Evolutionary conservation across 202 grass and related monocot genomes (phyloP), one percentile per base, ranked within the genome.

Genomic region (Elaeis oleifera): DNA sequence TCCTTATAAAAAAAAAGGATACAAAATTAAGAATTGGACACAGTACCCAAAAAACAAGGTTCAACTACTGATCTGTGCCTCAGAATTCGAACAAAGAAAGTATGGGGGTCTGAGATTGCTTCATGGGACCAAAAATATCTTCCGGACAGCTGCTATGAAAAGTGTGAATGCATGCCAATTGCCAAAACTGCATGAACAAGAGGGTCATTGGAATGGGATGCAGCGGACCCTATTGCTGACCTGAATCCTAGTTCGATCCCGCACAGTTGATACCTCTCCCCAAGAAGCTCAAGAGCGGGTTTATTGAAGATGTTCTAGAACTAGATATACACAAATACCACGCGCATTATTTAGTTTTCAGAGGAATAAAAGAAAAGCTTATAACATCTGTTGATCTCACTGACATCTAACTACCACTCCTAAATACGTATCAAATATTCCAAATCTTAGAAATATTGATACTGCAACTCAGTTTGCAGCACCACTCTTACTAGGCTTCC

Each of bases 141-240:
- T 80, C 77, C 29, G 80, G 63, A 50, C 82, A 80, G 18, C 68
- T 50, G 68, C 63, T 80, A 24, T 85, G 82, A 50, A 80, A 20
- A 20, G 80, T 20, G 20, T 20, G 20, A 20, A 20, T 20, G 20
- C 20, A 20, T 20, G 20, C 20, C 20, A 20, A 20, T 20, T 20
- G 20, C 20, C 20, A 20, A 64, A 56, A 85, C 63, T 2, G 53
- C 82, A 0, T 72, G 23, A 1, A 85, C 68, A 16, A 77, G 77
- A 54, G 72, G 82, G 61, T 67, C 76, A 5, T 27, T 60, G 17
- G 58, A 48, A 27, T 69, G 60, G 23, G 25, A 21, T 18, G 51
- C 53, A 49, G 24, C 16, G 4, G 27, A 71, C 18, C 67, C 68
- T 49, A 58, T 63, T 49, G 58, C 67, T 28, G 76, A 52, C 11